phyloP scores from a whole-genome alignment of 2,329 filamentous ascomycete species.

The Xylariales sp. region DNA sequence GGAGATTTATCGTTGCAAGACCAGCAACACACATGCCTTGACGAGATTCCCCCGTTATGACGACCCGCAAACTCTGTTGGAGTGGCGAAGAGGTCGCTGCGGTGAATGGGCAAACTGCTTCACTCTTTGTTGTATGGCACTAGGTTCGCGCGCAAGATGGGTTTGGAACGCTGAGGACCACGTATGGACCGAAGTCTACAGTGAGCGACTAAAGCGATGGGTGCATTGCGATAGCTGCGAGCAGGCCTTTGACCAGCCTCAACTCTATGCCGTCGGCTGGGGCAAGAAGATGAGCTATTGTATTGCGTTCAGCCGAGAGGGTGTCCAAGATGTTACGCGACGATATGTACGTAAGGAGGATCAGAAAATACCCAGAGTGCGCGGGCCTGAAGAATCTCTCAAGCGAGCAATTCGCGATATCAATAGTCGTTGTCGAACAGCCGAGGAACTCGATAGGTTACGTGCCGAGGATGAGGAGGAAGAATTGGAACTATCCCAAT shows the following conservation, averaged over 20 bases:
- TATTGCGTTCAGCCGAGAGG: slow-evolving; percentile 92
- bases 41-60: slow-evolving; percentile 94
- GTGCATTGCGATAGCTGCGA: slow-evolving; percentile 96
- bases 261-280: slow-evolving; percentile 92
- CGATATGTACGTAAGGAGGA: slow-evolving; percentile 69
- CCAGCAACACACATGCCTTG: slow-evolving; percentile 66
- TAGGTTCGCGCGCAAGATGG: slow-evolving; percentile 90
- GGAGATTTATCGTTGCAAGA: slow-evolving; percentile 85
- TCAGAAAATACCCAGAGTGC: slow-evolving; percentile 29
- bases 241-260: slow-evolving; percentile 90
- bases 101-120: slow-evolving; percentile 99
- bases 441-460: not conserved
- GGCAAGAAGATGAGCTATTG: slow-evolving; percentile 96
- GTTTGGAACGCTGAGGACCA: slow-evolving; percentile 98
- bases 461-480: slow-evolving; percentile 1
- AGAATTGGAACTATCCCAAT: not conserved
- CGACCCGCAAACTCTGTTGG: slow-evolving; percentile 87
- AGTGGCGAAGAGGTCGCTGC: slow-evolving; percentile 79
- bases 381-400: not conserved
- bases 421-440: not conserved
- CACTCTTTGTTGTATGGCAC: slow-evolving; percentile 92
- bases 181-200: slow-evolving; percentile 97
- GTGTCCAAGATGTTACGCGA: slow-evolving; percentile 62
- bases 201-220: slow-evolving; percentile 88
- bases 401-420: not conserved